These are phyloP conservation scores for Colletotrichum liriopes DNA, from an alignment of 2,329 filamentous ascomycete genomes.

Conservation along the genomic window DNA sequence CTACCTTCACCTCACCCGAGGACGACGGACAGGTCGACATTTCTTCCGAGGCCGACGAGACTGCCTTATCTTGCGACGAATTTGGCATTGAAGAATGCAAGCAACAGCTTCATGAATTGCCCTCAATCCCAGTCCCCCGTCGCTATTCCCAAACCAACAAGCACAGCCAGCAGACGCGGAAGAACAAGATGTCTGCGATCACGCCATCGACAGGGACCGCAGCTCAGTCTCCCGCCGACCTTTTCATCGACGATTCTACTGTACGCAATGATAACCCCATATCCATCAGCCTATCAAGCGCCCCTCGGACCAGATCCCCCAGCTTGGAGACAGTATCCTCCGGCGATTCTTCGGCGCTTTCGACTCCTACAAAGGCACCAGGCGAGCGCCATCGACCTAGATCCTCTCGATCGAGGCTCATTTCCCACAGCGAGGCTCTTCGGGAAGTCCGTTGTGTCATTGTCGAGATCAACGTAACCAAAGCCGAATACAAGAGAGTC, in stretches of 20 bases:
- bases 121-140: no score
- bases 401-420: not conserved
- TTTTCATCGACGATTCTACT: not conserved
- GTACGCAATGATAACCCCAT: not conserved
- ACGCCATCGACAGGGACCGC: not conserved
- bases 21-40: not conserved
- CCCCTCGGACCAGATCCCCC: not conserved
- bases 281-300: not conserved
- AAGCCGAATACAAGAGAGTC: not conserved
- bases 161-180: not conserved
- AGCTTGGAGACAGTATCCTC: not conserved
- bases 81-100: not conserved
- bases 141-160: not conserved
- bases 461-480: not conserved
- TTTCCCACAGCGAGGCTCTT: not conserved
- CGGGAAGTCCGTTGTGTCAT: not conserved
- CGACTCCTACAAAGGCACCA: conserved; percentile 19
- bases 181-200: not conserved
- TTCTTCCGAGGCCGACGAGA: not conserved
- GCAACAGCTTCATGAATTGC: not conserved
- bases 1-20: no score
- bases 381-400: not conserved
- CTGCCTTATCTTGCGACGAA: not conserved
- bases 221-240: not conserved
- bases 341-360: not conserved